Conservation (phyloP, 257 asterid species). For the Nemophila menziesii region DNA sequence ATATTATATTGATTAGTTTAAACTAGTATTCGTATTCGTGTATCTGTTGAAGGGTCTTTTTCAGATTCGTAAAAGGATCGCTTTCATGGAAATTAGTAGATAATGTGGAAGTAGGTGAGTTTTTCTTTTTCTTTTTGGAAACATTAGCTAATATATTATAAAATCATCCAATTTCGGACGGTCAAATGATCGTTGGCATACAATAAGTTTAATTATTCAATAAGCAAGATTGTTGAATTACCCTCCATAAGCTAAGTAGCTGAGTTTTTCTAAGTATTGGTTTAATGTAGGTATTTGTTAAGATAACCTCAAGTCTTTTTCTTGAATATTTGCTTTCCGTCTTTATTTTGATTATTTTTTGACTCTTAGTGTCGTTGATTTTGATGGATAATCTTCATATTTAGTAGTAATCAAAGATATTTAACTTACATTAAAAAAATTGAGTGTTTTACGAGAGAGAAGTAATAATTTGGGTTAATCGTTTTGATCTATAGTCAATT, state of each 20-base stretch:
- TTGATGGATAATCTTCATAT: not conserved
- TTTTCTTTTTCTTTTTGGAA: no score
- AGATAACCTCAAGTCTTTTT: not conserved
- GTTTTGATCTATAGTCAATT: not conserved
- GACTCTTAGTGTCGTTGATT: not conserved
- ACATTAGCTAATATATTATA: no score
- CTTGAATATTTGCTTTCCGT: not conserved
- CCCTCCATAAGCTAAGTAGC: no score
- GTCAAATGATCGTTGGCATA: no score
- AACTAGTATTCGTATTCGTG: no score
- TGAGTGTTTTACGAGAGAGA: not conserved
- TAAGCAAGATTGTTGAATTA: no score
- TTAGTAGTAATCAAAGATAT: not conserved
- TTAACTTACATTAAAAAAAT: no score
- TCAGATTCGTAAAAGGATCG: not conserved
- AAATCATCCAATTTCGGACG: no score
- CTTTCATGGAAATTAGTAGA: not conserved
- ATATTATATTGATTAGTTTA: not conserved
- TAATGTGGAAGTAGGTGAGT: not conserved
- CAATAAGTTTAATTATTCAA: no score
- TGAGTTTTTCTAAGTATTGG: no score
- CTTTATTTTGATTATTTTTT: no score
- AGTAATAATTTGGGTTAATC: not conserved
- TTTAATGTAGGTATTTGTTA: not conserved
- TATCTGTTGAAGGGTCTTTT: not conserved